phyloP scores from a whole-genome alignment of 116 monocot species.

The Cymodocea nodosa region DNA sequence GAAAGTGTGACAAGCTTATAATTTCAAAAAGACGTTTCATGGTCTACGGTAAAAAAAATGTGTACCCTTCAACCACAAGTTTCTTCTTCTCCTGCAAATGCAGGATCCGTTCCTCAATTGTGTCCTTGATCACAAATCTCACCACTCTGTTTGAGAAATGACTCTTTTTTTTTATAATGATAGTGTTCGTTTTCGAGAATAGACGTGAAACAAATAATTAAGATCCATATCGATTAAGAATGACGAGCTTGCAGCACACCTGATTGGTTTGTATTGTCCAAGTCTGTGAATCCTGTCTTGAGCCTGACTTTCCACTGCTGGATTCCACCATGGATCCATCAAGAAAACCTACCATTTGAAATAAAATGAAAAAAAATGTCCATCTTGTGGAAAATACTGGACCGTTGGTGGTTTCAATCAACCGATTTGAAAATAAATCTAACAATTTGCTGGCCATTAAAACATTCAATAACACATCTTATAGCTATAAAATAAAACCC shows the following conservation, averaged over 20 bases:
- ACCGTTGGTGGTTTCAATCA: too few species aligned
- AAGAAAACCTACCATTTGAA: constrained; percentile 46
- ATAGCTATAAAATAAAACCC: too few species aligned
- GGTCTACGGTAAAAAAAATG: too few species aligned
- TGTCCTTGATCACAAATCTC: constrained; percentile 70
- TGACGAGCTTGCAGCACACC: constrained; percentile 11
- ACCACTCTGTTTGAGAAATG: constrained; percentile 26
- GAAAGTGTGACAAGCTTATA: neutral
- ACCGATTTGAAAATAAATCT: too few species aligned
- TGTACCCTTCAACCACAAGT: constrained; percentile 71
- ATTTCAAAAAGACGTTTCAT: neutral
- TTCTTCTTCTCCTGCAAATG: constrained; percentile 75
- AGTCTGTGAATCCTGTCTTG: constrained; percentile 88
- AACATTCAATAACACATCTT: too few species aligned
- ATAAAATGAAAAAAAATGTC: neutral
- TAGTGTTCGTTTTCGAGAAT: constrained; percentile 3
- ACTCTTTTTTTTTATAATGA: too few species aligned
- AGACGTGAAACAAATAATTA: neutral
- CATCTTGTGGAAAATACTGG: too few species aligned
- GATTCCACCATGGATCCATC: constrained; percentile 99
- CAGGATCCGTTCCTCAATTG: constrained; percentile 75
- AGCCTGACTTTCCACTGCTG: constrained; percentile 84
- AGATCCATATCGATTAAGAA: neutral
- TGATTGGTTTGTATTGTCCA: constrained; percentile 84
- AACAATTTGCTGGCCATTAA: too few species aligned